Evolutionary conservation across 2,329 filamentous ascomycete species (phyloP), one percentile per base, ranked within the genome.

Genomic region (Fusarium devonianum): DNA sequence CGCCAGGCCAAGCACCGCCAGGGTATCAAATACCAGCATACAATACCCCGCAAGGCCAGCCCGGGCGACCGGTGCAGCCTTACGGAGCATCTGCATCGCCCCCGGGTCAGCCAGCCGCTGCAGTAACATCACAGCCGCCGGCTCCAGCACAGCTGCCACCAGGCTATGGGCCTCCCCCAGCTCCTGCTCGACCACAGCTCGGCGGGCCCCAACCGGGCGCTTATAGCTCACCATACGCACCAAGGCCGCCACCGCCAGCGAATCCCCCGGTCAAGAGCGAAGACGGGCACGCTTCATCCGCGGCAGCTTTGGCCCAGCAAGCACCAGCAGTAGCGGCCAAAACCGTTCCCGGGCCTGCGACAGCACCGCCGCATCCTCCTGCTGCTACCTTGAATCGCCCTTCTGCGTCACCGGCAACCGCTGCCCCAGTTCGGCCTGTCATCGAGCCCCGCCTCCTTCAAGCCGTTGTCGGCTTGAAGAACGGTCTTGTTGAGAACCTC

Each of bases 401-500:
- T 9, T 45, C 66, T 4, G 54, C 64, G 28, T 55, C 67, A n/a
- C 56, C 69, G 14, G 49, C 69, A 8, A 40, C 59, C 4, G 36
- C 63, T n/a, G 47, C 58, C n/a, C 52, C 67, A 10, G 48, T 63
- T 7, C 67, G 70, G 22, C 70, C 70, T 7, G 72, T 76, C 18
- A 74, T 81, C 18, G 72, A 78, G n/a, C 73, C 75, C 1, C 70
- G 71, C 23, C 65, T 80, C 1, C 65, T 76, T 16, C 58, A 66
- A 6, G 73, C 75, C 11, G 71, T 82, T 13, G 69, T 73, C 23
- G 71, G 71, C 13, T 74, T 82, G 63, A 78, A 78, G 58, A 73
- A 74, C 9, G 75, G 77, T 8, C 69, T 81, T 12, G 70, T 76
- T 9, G 71, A 74, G 40, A 77, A 78, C 46, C 69, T 81, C 30